Percentiles rank a stretch among this genome's conserved stretches.
Evolutionary conservation across 2,329 filamentous ascomycete genomes (phyloP).

Genomic region (Pseudogymnoascus sp.): DNA sequence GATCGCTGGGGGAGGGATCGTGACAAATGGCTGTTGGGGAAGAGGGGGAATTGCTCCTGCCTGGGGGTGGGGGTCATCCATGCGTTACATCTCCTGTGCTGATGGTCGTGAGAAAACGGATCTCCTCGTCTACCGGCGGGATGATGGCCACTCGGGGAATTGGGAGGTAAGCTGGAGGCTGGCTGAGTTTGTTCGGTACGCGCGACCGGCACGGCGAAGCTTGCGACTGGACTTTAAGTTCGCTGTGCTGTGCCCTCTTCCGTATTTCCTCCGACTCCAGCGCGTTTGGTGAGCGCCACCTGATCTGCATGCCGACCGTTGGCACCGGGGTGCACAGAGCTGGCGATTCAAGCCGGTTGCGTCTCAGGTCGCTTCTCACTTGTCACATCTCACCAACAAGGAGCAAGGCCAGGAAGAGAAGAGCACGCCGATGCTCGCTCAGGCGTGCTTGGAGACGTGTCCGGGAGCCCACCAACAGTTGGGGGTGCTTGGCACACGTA

Average conservation of each 20-base stretch:
- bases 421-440: not conserved
- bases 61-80: not conserved
- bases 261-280: not conserved
- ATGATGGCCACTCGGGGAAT: not conserved
- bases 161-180: not conserved
- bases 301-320: conserved; percentile 2
- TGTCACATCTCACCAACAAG: conserved; percentile 1
- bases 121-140: not conserved
- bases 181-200: not conserved
- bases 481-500: not conserved
- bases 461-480: not conserved
- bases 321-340: not conserved
- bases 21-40: conserved; percentile 5
- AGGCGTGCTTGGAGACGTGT: not conserved
- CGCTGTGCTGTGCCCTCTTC: not conserved
- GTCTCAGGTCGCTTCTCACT: not conserved
- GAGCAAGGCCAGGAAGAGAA: not conserved
- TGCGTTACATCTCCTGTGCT: conserved; percentile 1
- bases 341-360: not conserved
- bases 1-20: not conserved
- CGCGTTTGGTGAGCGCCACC: not conserved
- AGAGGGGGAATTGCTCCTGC: not conserved
- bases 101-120: not conserved
- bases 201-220: not conserved
- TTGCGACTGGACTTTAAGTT: not conserved